Conservation (phyloP, 2,329 filamentous ascomycete genomes). For the Aspergillus amoenus region DNA sequence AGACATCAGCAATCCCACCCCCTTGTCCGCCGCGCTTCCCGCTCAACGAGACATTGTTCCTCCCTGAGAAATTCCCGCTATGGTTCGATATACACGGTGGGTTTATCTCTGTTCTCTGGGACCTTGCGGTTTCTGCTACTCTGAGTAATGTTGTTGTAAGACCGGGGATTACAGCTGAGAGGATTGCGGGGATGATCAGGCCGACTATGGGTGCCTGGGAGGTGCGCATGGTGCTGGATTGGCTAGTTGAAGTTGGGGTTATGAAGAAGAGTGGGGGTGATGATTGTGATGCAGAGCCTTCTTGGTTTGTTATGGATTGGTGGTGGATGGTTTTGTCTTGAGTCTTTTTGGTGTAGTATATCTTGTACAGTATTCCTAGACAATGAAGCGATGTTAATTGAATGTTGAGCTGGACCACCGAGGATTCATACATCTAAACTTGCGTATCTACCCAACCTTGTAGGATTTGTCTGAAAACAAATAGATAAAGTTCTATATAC, state of each 20-base stretch:
- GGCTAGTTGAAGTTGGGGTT: conserved; percentile 34
- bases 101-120: conserved; percentile 40
- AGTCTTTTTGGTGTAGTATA: background rate
- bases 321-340: conserved; percentile 42
- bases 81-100: conserved; percentile 51
- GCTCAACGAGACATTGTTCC: background rate
- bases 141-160: conserved; percentile 43
- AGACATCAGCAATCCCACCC: conserved; percentile 18
- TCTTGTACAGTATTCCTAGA: background rate
- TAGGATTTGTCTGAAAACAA: background rate
- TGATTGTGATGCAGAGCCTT: conserved; percentile 14
- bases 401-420: too few species aligned
- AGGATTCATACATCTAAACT: too few species aligned
- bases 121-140: conserved; percentile 41
- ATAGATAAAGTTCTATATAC: background rate
- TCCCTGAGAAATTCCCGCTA: conserved; percentile 40
- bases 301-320: conserved; percentile 38
- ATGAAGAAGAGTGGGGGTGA: conserved; percentile 13
- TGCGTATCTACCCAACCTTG: background rate
- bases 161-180: conserved; percentile 38
- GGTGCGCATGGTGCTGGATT: conserved; percentile 39
- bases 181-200: conserved; percentile 39
- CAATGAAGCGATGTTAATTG: background rate
- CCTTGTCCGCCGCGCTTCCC: conserved; percentile 24
- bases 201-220: conserved; percentile 45